Evolutionary conservation across 495 filamentous ascomycete species (phyloP), one percentile per base, ranked within the genome.

Genomic region (Penicillium malachiteum): DNA sequence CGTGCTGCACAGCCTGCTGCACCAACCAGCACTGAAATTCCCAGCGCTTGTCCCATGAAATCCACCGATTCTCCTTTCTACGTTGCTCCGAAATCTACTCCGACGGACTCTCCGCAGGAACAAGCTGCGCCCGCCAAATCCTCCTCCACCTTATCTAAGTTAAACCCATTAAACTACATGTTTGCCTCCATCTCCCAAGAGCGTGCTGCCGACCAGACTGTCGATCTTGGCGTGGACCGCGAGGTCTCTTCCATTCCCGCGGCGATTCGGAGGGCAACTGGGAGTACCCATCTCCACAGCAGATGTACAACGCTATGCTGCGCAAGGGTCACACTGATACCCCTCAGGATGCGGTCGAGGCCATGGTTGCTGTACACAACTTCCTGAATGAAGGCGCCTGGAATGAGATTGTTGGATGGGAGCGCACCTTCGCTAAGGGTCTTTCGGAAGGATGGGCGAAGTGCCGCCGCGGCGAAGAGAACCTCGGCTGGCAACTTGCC

Each of bases 91-190:
- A 68, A 74, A 55, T 61, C 67, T 42, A 44, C 59, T 56, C 33
- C 35, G 48, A 49, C 35, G 43, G 60, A 54, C 52, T 45, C 52
- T 26, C 56, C 60, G 44, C 60, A 63, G 47, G 50, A 56, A 46
- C 63, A 69, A 56, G 65, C 63, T 62, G 61, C 66, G 26, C 65
- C 57, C 41, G 61, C 37, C 38, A 67, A 63, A 43, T 69, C 65
- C 34, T 80, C 65, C 33, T 81, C 83, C 33, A 75, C 81, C 0
- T 57, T 89, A 21, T 89, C 89, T 0, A 90, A 85, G 64, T 75
- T 96, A 48, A 97, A 97, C 65, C 92, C 92, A 0, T 73, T 99
- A 17, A 97, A 99, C 75, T 96, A 94, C 74, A 97, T 99, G 95
- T 95, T 94, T 64, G 75, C 83, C 5, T 83, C 84, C 43, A 79